These are phyloP conservation scores for Neonectria magnoliae DNA, from an alignment of 2,329 filamentous ascomycete species.

Conservation along the genomic window DNA sequence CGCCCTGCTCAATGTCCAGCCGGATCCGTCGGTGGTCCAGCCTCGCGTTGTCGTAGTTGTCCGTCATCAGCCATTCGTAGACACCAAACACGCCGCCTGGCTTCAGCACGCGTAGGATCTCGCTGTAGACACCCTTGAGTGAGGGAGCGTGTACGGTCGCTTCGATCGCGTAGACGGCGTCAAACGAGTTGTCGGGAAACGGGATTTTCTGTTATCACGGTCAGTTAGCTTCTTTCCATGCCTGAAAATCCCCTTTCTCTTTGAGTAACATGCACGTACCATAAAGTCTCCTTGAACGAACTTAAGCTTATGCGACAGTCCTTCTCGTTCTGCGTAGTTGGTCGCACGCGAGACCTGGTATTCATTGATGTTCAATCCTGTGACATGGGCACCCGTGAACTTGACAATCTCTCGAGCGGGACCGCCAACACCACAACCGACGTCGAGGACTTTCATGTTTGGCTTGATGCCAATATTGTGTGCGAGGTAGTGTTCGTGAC, in stretches of 20 bases:
- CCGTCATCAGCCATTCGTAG: slow-evolving; percentile 98
- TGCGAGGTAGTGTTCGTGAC: slow-evolving; percentile 95
- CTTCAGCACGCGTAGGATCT: slow-evolving; percentile 92
- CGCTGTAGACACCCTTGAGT: slow-evolving; percentile 86
- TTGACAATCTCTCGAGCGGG: slow-evolving; percentile 95
- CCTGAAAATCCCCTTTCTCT: not conserved
- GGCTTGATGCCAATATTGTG: slow-evolving; percentile 83
- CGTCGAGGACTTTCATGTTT: slow-evolving; percentile 88
- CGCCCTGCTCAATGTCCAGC: slow-evolving; percentile 89
- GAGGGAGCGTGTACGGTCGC: slow-evolving; percentile 91
- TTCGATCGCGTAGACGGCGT: slow-evolving; percentile 94
- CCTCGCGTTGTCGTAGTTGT: slow-evolving; percentile 89
- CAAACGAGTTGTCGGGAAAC: slow-evolving; percentile 88
- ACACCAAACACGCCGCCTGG: slow-evolving; percentile 94
- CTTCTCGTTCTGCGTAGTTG: slow-evolving; percentile 81
- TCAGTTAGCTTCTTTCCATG: not conserved
- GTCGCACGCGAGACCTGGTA: slow-evolving; percentile 94
- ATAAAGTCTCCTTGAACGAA: slow-evolving; percentile 96
- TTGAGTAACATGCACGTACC: slow-evolving; percentile 55
- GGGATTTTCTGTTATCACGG: slow-evolving; percentile 75
- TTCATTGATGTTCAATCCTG: slow-evolving; percentile 96
- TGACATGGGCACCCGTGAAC: slow-evolving; percentile 86
- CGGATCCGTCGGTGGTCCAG: slow-evolving; percentile 84
- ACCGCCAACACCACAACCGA: slow-evolving; percentile 93
- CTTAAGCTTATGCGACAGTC: slow-evolving; percentile 77